A percentile compares a stretch with the other conserved stretches of the same genome.
Conservation (phyloP, 2,329 filamentous ascomycete species). For the Claviceps paspali region DNA sequence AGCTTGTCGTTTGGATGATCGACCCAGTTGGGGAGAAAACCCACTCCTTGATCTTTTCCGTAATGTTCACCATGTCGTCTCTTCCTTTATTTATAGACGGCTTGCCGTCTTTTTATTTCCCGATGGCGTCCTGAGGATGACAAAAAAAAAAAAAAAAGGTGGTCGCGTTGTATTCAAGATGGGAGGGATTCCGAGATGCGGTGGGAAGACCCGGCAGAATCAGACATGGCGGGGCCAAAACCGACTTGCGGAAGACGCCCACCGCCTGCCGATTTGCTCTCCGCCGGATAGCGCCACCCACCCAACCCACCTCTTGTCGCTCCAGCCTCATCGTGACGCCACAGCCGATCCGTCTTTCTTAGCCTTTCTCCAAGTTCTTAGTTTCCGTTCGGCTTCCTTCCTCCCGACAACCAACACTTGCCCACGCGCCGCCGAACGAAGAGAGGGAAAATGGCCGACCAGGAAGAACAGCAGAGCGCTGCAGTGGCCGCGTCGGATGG, state of each 20-base stretch:
- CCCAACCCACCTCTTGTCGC: not conserved
- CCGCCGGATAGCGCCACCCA: too few species aligned
- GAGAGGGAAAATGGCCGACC: conserved; percentile 16
- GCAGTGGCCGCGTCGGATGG: conserved; percentile 2
- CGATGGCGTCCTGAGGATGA: not conserved
- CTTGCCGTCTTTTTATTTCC: conserved; percentile 14
- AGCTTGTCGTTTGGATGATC: too few species aligned
- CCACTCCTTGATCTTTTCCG: conserved; percentile 99
- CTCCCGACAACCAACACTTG: not conserved
- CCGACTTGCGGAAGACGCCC: not conserved
- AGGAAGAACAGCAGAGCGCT: conserved; percentile 12
- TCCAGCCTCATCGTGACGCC: not conserved
- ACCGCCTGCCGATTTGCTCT: conserved; percentile 4
- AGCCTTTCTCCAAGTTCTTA: not conserved
- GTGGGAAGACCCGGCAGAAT: conserved; percentile 3
- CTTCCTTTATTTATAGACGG: conserved; percentile 17
- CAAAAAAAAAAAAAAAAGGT: not conserved
- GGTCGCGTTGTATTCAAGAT: not conserved
- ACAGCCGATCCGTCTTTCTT: not conserved
- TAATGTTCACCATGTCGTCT: conserved; percentile 89
- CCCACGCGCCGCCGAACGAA: not conserved
- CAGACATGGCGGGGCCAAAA: not conserved
- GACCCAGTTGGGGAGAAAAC: conserved; percentile 20
- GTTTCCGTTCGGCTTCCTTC: too few species aligned
- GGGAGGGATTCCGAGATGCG: not conserved